Base-by-base conservation (phyloP, 495 filamentous ascomycete genomes). In the Lasiosphaeria hispida region DNA sequence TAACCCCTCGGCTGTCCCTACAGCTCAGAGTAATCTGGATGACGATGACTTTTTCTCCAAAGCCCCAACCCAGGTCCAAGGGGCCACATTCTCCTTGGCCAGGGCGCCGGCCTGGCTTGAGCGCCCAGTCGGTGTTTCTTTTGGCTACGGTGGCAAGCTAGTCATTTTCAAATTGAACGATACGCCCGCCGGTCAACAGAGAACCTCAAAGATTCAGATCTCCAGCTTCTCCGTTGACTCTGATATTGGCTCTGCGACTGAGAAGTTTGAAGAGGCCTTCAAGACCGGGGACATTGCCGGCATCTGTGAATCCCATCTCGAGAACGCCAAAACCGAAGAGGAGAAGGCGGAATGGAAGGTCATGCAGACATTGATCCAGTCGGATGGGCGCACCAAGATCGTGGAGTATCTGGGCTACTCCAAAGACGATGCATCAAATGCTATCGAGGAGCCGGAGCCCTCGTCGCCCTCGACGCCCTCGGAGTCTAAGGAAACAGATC, bases 1-100 rank as follows among this genome's bases (percentile, higher is more conserved):
- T 17, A 84, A 87, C 48, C 76, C 83, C 9, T 82, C 83, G 53
- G 82, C 87, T 37, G 80, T 82, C 45, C 87, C 74, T 14, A 70
- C 73, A 11, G 66, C 73, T 1, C 77, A 80, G 60, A 78, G 66
- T 47, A 78, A 83, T 48, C 71, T 91, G 15, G 92, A 97, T 69
- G 93, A 89, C 34, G 94, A 96, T 68, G 95, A 97, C 64, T 99
- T 99, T 79, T 99, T 99, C 61, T 87, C 87, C 45, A 92, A 90
- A 71, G 92, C 92, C 33, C 92, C 96, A 67, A 89, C 84, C 10
- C 91, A 96, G 60, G 88, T 91, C 10, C 93, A 96, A 71, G 90
- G 88, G 34, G 87, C 88, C 23, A 88, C 85, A 11, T 97, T 97
- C 74, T 87, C 90, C 8, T 80, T 99, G 23, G 75, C 84, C 14